phyloP scores from a whole-genome alignment of 352 stramenopile species.

The Pythium rhizo-oryzae region DNA sequence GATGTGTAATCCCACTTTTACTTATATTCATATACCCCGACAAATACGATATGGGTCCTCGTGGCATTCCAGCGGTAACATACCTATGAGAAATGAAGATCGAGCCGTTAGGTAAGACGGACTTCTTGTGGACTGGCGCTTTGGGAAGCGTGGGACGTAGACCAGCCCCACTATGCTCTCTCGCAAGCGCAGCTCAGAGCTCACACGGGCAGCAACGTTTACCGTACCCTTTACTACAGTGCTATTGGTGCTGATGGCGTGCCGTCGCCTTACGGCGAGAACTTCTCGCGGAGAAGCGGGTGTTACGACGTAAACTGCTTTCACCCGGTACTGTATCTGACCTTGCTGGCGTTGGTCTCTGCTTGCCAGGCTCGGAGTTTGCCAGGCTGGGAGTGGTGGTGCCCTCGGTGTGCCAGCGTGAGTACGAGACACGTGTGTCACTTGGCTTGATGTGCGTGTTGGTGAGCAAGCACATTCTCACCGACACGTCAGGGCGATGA shows the following conservation, averaged over 20 bases:
- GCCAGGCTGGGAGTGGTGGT: too few species aligned
- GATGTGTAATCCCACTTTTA: not conserved
- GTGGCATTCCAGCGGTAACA: too few species aligned
- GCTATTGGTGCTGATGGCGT: too few species aligned
- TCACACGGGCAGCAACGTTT: not conserved
- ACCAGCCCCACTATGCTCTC: not conserved
- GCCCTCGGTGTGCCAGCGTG: not conserved
- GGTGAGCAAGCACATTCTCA: not conserved
- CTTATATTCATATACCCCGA: not conserved
- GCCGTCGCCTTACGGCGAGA: too few species aligned
- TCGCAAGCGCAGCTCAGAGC: not conserved
- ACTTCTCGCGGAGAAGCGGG: too few species aligned
- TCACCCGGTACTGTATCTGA: too few species aligned
- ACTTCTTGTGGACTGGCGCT: not conserved
- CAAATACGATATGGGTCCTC: not conserved
- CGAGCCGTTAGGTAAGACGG: not conserved
- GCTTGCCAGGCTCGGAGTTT: too few species aligned
- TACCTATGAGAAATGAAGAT: conserved; percentile 8
- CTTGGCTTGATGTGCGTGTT: not conserved
- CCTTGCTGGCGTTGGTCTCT: too few species aligned
- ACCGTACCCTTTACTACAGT: not conserved
- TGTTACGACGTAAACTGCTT: too few species aligned
- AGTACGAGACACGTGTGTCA: not conserved
- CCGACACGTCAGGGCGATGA: not conserved
- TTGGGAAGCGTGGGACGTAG: not conserved